Evolutionary conservation across 768 basidiomycete species (phyloP).

Genomic region (Hortiboletus flavorubellus): DNA sequence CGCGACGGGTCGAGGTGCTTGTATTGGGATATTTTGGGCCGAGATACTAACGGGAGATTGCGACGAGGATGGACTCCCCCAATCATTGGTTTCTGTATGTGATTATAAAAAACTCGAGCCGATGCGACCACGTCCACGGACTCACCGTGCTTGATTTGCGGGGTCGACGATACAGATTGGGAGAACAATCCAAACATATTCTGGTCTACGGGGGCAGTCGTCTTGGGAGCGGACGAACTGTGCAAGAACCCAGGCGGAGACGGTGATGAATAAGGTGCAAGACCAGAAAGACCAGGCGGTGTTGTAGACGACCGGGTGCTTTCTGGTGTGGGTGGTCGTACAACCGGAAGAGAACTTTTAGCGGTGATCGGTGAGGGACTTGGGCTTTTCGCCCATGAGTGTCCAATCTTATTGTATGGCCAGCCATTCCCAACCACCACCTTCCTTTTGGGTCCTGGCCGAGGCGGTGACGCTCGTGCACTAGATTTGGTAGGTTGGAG

Average conservation of each 20-base stretch:
- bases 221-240: slow-evolving; percentile 27
- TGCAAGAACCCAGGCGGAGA: slow-evolving; percentile 36
- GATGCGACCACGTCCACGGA: not conserved
- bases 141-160: slow-evolving; percentile 31
- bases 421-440: slow-evolving; percentile 48
- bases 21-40: slow-evolving; percentile 24
- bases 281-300: slow-evolving; percentile 31
- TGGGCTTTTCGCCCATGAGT: slow-evolving; percentile 4
- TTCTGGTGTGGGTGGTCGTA: slow-evolving; percentile 27
- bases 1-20: slow-evolving; percentile 28
- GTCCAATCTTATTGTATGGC: slow-evolving; percentile 37
- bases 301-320: slow-evolving; percentile 34
- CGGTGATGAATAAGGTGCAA: slow-evolving; percentile 32
- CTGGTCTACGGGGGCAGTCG: slow-evolving; percentile 15
- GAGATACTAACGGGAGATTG: slow-evolving; percentile 17
- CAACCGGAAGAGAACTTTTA: slow-evolving; percentile 12
- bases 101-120: not conserved
- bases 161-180: slow-evolving; percentile 18
- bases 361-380: slow-evolving; percentile 15
- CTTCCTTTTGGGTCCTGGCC: slow-evolving; percentile 15
- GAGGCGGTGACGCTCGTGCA: slow-evolving; percentile 14
- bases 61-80: slow-evolving; percentile 17
- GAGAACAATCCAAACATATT: slow-evolving; percentile 18
- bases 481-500: slow-evolving; percentile 6
- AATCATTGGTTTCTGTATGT: slow-evolving; percentile 22